A percentile compares a stretch with the other conserved stretches of the same genome.
These are phyloP conservation scores for Vinca minor DNA, from an alignment of 257 asterid genomes.

Conservation along the genomic window DNA sequence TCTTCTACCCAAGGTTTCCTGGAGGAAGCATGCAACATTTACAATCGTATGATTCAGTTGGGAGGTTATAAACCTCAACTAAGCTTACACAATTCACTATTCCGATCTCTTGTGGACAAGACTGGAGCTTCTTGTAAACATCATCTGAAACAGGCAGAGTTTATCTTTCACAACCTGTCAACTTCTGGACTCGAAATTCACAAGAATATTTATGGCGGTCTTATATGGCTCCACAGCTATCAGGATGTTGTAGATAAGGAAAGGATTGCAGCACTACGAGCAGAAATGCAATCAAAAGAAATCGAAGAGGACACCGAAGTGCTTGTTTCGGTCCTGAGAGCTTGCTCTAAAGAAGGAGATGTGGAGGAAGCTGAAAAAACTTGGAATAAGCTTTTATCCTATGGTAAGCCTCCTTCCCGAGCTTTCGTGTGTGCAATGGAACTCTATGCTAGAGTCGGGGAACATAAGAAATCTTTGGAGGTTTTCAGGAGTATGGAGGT, in stretches of 20 bases:
- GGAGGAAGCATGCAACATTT: conserved; percentile 70
- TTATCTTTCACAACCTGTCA: conserved; percentile 59
- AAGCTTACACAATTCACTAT: conserved; percentile 78
- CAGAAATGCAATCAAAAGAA: conserved; percentile 53
- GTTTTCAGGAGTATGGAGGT: conserved; percentile 54
- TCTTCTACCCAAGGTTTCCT: conserved; percentile 47
- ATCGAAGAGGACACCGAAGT: conserved; percentile 53
- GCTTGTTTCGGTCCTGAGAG: conserved; percentile 63
- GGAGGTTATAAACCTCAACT: conserved; percentile 80
- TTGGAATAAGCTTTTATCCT: conserved; percentile 49
- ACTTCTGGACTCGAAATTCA: conserved; percentile 56
- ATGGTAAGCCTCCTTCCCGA: conserved; percentile 36
- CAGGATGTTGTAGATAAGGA: conserved; percentile 69
- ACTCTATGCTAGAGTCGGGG: conserved; percentile 52
- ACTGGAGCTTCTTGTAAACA: conserved; percentile 44
- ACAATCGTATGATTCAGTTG: conserved; percentile 83
- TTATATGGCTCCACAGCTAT: conserved; percentile 87
- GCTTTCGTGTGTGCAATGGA: conserved; percentile 72
- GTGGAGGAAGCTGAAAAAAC: conserved; percentile 58
- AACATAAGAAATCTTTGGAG: conserved; percentile 54
- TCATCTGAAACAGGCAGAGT: conserved; percentile 79
- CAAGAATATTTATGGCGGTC: conserved; percentile 65
- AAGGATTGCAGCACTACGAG: conserved; percentile 52
- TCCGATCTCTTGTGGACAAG: conserved; percentile 62
- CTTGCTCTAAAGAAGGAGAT: conserved; percentile 75